Base-by-base conservation (phyloP, 805 yeast genomes). In the Maudiozyma bulderi region DNA sequence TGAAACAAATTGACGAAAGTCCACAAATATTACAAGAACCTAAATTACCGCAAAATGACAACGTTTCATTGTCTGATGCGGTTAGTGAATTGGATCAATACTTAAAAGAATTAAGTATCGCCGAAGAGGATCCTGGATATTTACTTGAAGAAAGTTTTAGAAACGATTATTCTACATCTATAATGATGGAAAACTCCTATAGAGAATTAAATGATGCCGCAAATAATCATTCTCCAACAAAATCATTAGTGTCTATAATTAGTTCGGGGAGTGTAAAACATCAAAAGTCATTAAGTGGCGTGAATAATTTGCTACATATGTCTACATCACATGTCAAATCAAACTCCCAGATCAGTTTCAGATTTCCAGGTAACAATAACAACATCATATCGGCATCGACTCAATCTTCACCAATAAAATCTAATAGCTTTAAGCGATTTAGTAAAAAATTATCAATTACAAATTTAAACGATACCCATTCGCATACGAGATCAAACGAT, bases 161-260 rank as follows among this genome's bases (percentile, higher is more conserved):
- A 42, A 63, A 62, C 38, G 56, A 57, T 20, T 37, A 50, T 20
- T 49, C 62, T 5, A 47, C 60, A 5, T 50, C 58, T 3, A 44
- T 50, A 8, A 14, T 57, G 7, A 29, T 53, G 6, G 55, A 52
- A 28, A 44, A 48, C 3, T 35, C 49, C 6, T 50, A 59, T 2
- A 54, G 44, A 37, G 61, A 55, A 6, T 31, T 55, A 32, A 43
- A 51, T 3, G 51, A 56, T 44, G 44, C 54, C 5, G 53, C 47
- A 14, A 51, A 57, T 14, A 52, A 56, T 35, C 67, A 65, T 50
- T 65, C 69, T 1, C 69, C 69, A 31, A 62, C 67, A 1, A 65
- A 65, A 54, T 65, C 69, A 9, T 50, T 65, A 29, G 54, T 54
- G 8, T 65, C 68, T 0, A 55, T 62, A 13, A 51, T 59, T 11